phyloP scores from a whole-genome alignment of 169 alveolate species.

The Babesia ovis region DNA sequence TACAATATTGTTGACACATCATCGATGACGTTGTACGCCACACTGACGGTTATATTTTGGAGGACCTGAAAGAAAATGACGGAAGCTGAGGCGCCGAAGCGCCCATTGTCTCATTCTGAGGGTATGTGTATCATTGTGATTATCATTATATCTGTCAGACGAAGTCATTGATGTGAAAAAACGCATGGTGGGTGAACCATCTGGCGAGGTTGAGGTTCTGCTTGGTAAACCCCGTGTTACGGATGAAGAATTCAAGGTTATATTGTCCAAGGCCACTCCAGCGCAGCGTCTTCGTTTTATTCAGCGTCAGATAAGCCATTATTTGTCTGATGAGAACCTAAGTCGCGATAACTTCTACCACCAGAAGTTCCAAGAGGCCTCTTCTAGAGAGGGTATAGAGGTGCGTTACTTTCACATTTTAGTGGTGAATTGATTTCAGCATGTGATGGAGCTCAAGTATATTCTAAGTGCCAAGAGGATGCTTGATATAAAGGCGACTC shows the following conservation, averaged over 20 bases:
- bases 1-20: too few relatives aligned
- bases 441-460: conserved; percentile 62
- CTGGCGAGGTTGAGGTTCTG: conserved; percentile 25
- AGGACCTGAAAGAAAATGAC: conserved; percentile 3
- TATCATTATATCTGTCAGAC: not conserved
- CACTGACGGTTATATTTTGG: not conserved
- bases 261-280: conserved; percentile 39
- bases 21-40: not conserved
- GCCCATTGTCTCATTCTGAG: not conserved
- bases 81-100: conserved; percentile 6
- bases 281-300: conserved; percentile 56
- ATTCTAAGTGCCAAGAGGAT: conserved; percentile 64
- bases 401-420: not conserved
- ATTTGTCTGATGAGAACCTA: conserved; percentile 58
- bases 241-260: conserved; percentile 54
- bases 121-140: not conserved
- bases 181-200: conserved; percentile 23
- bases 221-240: conserved; percentile 48
- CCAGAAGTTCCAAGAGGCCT: conserved; percentile 52
- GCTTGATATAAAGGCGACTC: conserved; percentile 56
- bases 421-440: conserved; percentile 4
- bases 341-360: conserved; percentile 56
- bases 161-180: conserved; percentile 8
- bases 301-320: conserved; percentile 46
- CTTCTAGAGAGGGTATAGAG: conserved; percentile 48